These are phyloP conservation scores for Metarhizium album DNA, from an alignment of 2,329 filamentous ascomycete genomes.

Conservation along the genomic window DNA sequence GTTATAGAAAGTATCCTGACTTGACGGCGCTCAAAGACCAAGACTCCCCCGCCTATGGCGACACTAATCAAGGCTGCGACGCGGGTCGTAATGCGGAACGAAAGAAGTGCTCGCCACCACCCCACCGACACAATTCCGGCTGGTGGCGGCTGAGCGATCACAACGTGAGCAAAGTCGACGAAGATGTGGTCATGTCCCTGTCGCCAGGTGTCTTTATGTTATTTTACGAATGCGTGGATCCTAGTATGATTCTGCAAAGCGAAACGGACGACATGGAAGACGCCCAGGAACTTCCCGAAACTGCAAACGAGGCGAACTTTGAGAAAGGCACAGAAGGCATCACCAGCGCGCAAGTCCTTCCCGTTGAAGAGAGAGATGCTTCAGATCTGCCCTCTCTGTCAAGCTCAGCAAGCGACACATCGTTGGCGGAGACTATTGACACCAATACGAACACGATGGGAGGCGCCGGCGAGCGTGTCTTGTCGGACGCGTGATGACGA, in stretches of 20 bases:
- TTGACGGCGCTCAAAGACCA: background rate
- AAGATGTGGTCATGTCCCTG: conserved; percentile 62
- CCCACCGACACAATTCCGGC: conserved; percentile 28
- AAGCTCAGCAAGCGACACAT: conserved; percentile 5
- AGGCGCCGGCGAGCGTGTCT: conserved; percentile 1
- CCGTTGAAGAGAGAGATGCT: background rate
- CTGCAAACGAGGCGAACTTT: background rate
- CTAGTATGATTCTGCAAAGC: conserved; percentile 32
- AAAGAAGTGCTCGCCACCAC: background rate
- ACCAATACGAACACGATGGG: conserved; percentile 2
- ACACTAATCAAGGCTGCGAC: conserved; percentile 3
- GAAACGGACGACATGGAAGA: conserved; percentile 16
- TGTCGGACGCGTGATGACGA: conserved; percentile 4
- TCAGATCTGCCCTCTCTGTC: conserved; percentile 1
- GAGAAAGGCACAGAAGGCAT: background rate
- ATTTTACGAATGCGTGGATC: conserved; percentile 74
- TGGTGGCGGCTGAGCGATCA: conserved; percentile 96
- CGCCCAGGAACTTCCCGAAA: background rate
- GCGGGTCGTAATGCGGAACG: conserved; percentile 6
- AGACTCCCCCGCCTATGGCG: background rate
- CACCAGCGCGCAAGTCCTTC: background rate
- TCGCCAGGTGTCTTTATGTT: conserved; percentile 84
- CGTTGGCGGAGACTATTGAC: background rate
- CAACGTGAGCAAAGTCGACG: conserved; percentile 62
- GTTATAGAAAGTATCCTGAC: conserved; percentile 62